Base-by-base conservation (phyloP, 2,329 filamentous ascomycete species). In the Venturia aucupariae region DNA sequence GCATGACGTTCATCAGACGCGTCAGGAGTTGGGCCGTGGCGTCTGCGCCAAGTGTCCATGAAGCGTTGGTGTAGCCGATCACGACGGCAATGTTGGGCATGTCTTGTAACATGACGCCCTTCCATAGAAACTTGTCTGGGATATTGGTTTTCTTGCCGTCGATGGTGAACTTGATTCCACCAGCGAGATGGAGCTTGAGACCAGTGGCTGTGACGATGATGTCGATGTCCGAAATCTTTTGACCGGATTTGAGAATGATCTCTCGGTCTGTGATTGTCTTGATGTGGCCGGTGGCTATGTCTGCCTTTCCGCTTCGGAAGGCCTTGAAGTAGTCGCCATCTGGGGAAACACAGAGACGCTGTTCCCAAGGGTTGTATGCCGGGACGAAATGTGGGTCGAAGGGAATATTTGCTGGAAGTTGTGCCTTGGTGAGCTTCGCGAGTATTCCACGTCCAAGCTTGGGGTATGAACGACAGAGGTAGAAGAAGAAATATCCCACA, bases 301-400 rank as follows among this genome's bases (percentile, higher is more conserved):
- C 75, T 1, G 80, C 81, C 64, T 79, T 80, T 39, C 82, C 83
- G 1, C 74, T 70, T 19, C 78, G 77, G 22, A 86, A 75, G 41
- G 76, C 75, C 27, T 78, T 71, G 75, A 83, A 86, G 72, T 85
- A 85, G 70, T 86, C 84, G 24, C 81, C 82, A 64, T 85, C 80
- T 0, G 82, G 82, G n/a, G 77, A 86, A 66, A 90, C 77, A 70
- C 90, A 94, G 8, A 94, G 77, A 0, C 91, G 84, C 73, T 95
- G 90, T 64, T 91, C 82, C 80, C 89, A 81, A 1, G 79, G 79
- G 64, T 78, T 77, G 71, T 81, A 81, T 15, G 67, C 70, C 0
- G 79, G 79, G 5, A 77, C 76, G 71, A 81, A 80, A 67, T 80
- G 73, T 0, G 77, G 77, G 61, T 79, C 76, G 63, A 75, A 68